Conservation (phyloP, 371 early-diverging fungal genomes). For the Mortierella sp. region DNA sequence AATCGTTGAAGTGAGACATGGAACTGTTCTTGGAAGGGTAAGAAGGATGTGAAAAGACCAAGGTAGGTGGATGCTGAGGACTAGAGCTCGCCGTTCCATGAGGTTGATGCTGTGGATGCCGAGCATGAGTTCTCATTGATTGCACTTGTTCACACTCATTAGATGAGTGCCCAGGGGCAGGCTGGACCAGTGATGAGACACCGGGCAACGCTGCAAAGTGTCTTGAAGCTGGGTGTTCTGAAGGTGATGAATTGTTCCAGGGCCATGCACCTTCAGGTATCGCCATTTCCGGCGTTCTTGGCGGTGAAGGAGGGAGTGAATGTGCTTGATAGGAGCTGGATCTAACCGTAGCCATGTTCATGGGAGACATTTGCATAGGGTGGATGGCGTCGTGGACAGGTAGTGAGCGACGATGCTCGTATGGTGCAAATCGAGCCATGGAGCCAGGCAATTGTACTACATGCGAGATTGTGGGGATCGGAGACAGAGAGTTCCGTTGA, state of each 20-base stretch:
- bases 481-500: background rate
- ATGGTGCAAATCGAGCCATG: slow-evolving; percentile 34
- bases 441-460: background rate
- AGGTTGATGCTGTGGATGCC: background rate
- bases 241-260: background rate
- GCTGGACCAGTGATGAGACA: slow-evolving; percentile 6
- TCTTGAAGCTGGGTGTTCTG: slow-evolving; percentile 7
- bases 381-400: slow-evolving; percentile 20
- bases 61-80: background rate
- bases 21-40: background rate
- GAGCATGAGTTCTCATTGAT: background rate
- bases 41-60: background rate
- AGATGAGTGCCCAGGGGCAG: background rate
- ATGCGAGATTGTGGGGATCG: background rate
- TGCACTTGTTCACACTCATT: background rate
- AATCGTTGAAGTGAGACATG: background rate
- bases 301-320: slow-evolving; percentile 30
- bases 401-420: slow-evolving; percentile 44
- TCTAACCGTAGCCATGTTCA: slow-evolving; percentile 12
- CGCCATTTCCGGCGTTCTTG: slow-evolving; percentile 38
- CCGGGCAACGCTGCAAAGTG: slow-evolving; percentile 37
- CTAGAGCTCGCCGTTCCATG: background rate
- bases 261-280: slow-evolving; percentile 6
- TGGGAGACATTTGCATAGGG: background rate
- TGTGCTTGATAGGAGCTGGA: slow-evolving; percentile 15